A percentile compares a stretch with the other conserved stretches of the same genome.
phyloP scores from a whole-genome alignment of 495 filamentous ascomycete genomes.

The Talaromyces proteolyticus region DNA sequence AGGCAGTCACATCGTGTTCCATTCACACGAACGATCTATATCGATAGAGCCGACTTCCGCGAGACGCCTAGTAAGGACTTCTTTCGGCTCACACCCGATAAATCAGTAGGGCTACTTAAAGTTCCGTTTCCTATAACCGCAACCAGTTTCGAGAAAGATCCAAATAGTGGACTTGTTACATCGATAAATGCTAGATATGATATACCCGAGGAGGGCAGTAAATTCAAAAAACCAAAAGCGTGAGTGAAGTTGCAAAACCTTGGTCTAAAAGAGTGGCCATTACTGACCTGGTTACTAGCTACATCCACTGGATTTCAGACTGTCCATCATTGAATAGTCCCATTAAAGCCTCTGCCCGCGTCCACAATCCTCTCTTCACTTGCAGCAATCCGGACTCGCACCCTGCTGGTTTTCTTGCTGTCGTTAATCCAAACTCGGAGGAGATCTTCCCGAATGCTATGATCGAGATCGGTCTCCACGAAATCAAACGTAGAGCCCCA shows the following conservation, averaged over 20 bases:
- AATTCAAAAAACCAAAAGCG: slow-evolving; percentile 15
- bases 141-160: slow-evolving; percentile 67
- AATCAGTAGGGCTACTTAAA: slow-evolving; percentile 81
- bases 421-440: slow-evolving; percentile 82
- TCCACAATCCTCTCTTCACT: slow-evolving; percentile 82
- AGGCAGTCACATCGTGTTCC: slow-evolving; percentile 51
- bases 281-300: slow-evolving; percentile 11
- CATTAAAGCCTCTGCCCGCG: slow-evolving; percentile 69
- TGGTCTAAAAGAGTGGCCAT: too few relatives aligned
- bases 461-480: slow-evolving; percentile 77
- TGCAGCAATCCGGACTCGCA: slow-evolving; percentile 65
- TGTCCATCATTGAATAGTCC: slow-evolving; percentile 53
- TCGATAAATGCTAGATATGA: slow-evolving; percentile 34
- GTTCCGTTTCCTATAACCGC: slow-evolving; percentile 78
- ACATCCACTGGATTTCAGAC: slow-evolving; percentile 82
- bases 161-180: slow-evolving; percentile 58
- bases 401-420: slow-evolving; percentile 62
- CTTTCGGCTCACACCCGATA: slow-evolving; percentile 88
- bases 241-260: not conserved
- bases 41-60: slow-evolving; percentile 87
- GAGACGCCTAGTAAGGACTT: slow-evolving; percentile 78
- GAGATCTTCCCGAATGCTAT: slow-evolving; percentile 69
- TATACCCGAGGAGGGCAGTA: slow-evolving; percentile 23
- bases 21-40: slow-evolving; percentile 79
- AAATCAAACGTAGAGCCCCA: slow-evolving; percentile 65